Evolutionary conservation across 225 moss, liverwort and hornwort genomes (phyloP).

Genomic region (Anthoceros angustus): DNA sequence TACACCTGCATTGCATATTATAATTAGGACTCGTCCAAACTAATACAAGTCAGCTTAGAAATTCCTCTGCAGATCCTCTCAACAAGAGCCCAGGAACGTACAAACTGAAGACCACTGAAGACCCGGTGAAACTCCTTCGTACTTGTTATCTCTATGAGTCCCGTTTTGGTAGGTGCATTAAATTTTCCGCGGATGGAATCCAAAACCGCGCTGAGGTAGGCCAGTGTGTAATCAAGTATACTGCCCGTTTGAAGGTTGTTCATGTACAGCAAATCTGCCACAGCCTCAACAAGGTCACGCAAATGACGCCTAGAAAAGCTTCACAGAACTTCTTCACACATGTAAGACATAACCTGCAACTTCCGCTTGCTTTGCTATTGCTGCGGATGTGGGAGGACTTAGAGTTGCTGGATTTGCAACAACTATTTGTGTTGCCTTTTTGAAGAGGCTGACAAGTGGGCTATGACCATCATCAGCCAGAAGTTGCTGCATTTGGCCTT

Average conservation of each 20-base stretch:
- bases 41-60: no score
- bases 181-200: conserved; percentile 83
- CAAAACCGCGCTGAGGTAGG: conserved; percentile 88
- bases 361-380: conserved; percentile 98
- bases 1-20: background rate
- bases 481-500: conserved; percentile 88
- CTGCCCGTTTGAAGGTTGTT: conserved; percentile 98
- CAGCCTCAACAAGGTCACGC: background rate
- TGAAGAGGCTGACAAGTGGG: conserved; percentile 87
- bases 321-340: background rate
- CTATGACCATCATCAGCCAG: conserved; percentile 86
- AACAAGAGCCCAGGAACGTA: conserved; percentile 9
- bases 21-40: background rate
- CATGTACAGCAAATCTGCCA: conserved; percentile 86
- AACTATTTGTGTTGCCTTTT: conserved; percentile 58
- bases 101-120: conserved; percentile 91
- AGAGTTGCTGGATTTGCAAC: conserved; percentile 37
- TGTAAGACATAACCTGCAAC: conserved; percentile 43
- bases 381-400: conserved; percentile 55
- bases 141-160: conserved; percentile 92
- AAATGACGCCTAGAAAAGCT: background rate
- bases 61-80: background rate
- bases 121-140: conserved; percentile 96
- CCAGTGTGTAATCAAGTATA: conserved; percentile 88
- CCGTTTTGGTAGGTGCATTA: conserved; percentile 82